phyloP scores from a whole-genome alignment of 305 asterid genomes.

The Fraxinus xanthoxyloides region DNA sequence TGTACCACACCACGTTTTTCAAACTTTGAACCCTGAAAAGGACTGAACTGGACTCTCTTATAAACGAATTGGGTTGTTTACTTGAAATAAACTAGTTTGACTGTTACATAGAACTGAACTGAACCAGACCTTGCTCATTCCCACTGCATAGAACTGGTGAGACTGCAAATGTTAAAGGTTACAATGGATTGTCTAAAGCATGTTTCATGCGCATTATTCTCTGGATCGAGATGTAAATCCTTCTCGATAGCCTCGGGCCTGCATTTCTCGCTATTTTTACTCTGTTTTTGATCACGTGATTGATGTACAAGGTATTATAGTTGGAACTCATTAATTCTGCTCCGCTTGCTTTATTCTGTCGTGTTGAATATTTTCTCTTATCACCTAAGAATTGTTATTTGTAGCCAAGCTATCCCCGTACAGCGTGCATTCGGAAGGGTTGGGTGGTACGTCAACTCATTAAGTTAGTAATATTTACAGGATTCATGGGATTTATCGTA shows the following conservation, averaged over 20 bases:
- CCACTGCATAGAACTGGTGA: background rate
- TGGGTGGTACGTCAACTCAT: constrained; percentile 61
- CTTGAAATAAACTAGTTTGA: background rate
- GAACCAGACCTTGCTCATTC: background rate
- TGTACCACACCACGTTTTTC: background rate
- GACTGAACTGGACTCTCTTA: background rate
- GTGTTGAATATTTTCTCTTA: background rate
- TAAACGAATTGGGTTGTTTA: background rate
- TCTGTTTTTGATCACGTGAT: constrained; percentile 17
- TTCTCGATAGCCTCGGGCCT: constrained; percentile 6
- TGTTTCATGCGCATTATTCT: background rate
- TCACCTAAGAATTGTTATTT: constrained; percentile 26
- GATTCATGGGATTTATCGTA: constrained; percentile 57
- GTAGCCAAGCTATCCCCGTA: constrained; percentile 68
- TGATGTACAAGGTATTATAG: constrained; percentile 2
- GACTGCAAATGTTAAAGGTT: background rate
- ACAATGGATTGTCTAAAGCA: background rate
- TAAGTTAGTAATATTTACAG: constrained; percentile 56
- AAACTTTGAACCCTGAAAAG: background rate
- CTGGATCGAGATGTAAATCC: constrained; percentile 1
- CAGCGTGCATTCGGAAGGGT: constrained; percentile 53
- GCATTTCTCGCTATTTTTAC: background rate
- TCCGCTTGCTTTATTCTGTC: constrained; percentile 5
- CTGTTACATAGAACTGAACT: background rate
- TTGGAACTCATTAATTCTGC: background rate